Percentiles rank a stretch among this genome's conserved stretches.
phyloP scores from a whole-genome alignment of 805 yeast genomes.

The Cyberlindnera saturnus region DNA sequence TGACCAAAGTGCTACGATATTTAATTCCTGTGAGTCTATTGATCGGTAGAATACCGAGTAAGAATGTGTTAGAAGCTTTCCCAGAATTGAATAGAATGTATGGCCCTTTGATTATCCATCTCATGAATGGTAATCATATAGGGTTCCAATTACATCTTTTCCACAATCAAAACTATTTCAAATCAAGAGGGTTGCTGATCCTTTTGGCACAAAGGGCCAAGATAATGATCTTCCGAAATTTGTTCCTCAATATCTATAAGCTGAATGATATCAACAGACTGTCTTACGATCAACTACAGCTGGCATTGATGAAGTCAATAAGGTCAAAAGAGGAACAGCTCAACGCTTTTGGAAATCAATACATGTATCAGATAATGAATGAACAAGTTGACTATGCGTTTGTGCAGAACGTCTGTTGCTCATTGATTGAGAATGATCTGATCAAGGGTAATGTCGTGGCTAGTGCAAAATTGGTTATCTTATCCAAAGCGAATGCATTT shows the following conservation, averaged over 20 bases:
- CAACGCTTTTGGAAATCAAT: slow-evolving; percentile 9
- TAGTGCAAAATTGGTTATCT: slow-evolving; percentile 31
- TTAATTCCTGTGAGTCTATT: slow-evolving; percentile 47
- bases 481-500: slow-evolving; percentile 39
- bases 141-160: slow-evolving; percentile 29
- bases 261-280: slow-evolving; percentile 4
- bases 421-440: slow-evolving; percentile 48
- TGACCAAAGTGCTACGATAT: slow-evolving; percentile 34
- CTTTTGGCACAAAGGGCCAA: slow-evolving; percentile 40
- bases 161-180: slow-evolving; percentile 33
- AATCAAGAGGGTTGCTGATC: slow-evolving; percentile 32
- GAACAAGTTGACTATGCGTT: slow-evolving; percentile 28
- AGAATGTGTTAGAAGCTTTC: slow-evolving; percentile 19
- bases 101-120: slow-evolving; percentile 29
- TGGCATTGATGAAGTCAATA: slow-evolving; percentile 21
- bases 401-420: slow-evolving; percentile 43
- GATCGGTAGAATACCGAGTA: slow-evolving; percentile 45
- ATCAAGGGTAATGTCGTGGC: slow-evolving; percentile 47
- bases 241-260: slow-evolving; percentile 21
- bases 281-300: slow-evolving; percentile 12
- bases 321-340: slow-evolving; percentile 16
- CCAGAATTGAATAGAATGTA: slow-evolving; percentile 30
- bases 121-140: slow-evolving; percentile 37
- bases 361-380: slow-evolving; percentile 23
- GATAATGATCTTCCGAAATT: slow-evolving; percentile 41